Evolutionary conservation across 306 rosid species (phyloP), one percentile per base, ranked within the genome.

Genomic region (Dryas alaskensis): DNA sequence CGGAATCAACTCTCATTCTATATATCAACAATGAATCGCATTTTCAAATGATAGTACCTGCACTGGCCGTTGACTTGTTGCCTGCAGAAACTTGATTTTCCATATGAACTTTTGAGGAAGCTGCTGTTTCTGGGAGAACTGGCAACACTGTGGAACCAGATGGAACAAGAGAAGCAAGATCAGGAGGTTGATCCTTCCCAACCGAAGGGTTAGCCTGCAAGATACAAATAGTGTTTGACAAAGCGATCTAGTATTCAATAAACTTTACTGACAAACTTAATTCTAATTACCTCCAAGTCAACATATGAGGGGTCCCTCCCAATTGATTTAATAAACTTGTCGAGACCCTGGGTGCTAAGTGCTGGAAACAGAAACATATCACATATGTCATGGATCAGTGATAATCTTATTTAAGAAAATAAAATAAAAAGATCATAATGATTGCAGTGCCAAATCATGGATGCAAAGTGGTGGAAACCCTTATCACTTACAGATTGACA

Each of bases 131-230:
- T 9, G 84, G 86, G 65, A 76, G 78, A 73, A 84, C 90, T 0
- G 96, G 84, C 67, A 84, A 67, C 65, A 71, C 52, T 55, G 82
- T 43, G 53, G 92, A 76, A 73, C 81, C 77, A 2, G 89, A 83
- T 31, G 92, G 99, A 70, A 92, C 90, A 48, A 92, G 83, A 52
- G 82, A 76, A 22, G 98, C 99, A 76, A 95, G 97, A 86, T 95
- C 98, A 53, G 99, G 99, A 50, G 98, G 97, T 78, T 87, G 95
- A 84, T 95, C 98, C 80, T 95, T 95, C 50, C 99, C 96, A 39
- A 95, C 87, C 0, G 85, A 11, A 65, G 96, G 99, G 74, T 87
- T 95, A 75, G 96, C 98, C 99, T 95, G 86, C 62, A 59, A 57
- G 49, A 85, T 62, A 71, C 45, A 51, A 54, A 73, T 52, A 64